Base-by-base conservation (phyloP, 1,284 basidiomycete genomes). In the Apiotrichum brassicae region DNA sequence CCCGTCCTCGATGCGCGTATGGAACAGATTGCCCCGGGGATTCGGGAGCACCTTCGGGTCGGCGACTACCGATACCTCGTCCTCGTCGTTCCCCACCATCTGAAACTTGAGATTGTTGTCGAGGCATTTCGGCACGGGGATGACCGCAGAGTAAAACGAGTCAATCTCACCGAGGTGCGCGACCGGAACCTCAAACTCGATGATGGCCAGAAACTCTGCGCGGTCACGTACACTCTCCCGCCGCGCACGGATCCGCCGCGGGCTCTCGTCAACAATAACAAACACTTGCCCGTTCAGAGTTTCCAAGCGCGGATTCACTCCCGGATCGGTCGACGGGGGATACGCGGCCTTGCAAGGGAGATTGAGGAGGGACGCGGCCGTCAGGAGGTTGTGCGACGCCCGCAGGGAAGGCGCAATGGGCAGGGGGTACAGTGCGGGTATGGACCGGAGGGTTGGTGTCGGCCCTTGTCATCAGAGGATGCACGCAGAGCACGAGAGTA, bases 31-130 rank as follows among this genome's bases (percentile, higher is more conserved):
- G 13, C 16, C 33, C 33, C n/a, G 12, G 33, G 12, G 11, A 18
- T 62, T 36, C 18, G 62, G 58, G 12, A 64, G 56, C 5, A 69
- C 51, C 38, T 65, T 64, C 0, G 68, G 68, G 18, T 65, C 63
- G 5, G 66, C 64, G 16, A 60, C 34, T 24, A 70, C 62, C 33
- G 52, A 59, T 32, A 65, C 60, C 44, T 65, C 64, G 33, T 36
- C 24, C 9, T 49, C 35, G 19, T 41, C 30, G 14, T 53, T 48
- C 5, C 61, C 51, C 16, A 54, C 14, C 49, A 69, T 60, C 18
- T 62, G 61, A 43, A 69, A 62, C 3, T 61, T 60, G 23, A 71
- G 51, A 14, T 62, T 57, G 36, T 66, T 68, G 52, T 71, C 65
- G 6, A 71, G 60, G 40, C 64, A 69, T 56, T 59, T 65, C 6